Evolutionary conservation across 2,329 filamentous ascomycete species (phyloP).

Genomic region (Myriangium duriaei): DNA sequence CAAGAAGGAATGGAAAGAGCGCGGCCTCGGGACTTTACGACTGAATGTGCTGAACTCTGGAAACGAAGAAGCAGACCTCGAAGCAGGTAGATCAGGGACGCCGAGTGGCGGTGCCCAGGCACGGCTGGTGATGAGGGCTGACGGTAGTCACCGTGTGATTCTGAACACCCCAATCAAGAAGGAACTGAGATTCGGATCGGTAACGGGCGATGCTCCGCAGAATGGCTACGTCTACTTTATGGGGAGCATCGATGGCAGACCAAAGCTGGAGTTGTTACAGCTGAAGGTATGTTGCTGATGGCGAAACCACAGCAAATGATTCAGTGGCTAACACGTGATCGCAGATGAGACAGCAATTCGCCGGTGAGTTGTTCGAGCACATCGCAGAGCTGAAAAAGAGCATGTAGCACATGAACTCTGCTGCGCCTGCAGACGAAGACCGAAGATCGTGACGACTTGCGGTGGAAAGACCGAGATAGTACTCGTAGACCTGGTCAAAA

Average conservation of each 20-base stretch:
- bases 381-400: conserved; percentile 29
- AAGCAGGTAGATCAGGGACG: conserved; percentile 25
- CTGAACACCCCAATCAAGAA: conserved; percentile 74
- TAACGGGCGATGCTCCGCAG: conserved; percentile 48
- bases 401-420: too few species aligned
- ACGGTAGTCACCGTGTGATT: conserved; percentile 75
- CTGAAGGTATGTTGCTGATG: conserved; percentile 38
- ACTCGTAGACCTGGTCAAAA: too few species aligned
- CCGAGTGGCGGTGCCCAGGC: conserved; percentile 36
- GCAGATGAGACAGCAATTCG: conserved; percentile 31
- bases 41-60: conserved; percentile 58
- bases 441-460: too few species aligned
- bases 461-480: too few species aligned
- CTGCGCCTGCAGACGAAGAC: background rate
- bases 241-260: conserved; percentile 41
- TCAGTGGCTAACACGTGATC: conserved; percentile 7
- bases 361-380: conserved; percentile 35
- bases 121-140: conserved; percentile 80
- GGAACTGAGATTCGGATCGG: conserved; percentile 64
- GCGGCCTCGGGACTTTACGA: conserved; percentile 72
- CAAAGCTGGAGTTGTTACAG: conserved; percentile 39
- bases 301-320: background rate
- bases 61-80: conserved; percentile 39
- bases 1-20: conserved; percentile 71
- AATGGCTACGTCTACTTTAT: conserved; percentile 58